phyloP scores from a whole-genome alignment of 1,284 basidiomycete genomes.

The Sutorius eximius region DNA sequence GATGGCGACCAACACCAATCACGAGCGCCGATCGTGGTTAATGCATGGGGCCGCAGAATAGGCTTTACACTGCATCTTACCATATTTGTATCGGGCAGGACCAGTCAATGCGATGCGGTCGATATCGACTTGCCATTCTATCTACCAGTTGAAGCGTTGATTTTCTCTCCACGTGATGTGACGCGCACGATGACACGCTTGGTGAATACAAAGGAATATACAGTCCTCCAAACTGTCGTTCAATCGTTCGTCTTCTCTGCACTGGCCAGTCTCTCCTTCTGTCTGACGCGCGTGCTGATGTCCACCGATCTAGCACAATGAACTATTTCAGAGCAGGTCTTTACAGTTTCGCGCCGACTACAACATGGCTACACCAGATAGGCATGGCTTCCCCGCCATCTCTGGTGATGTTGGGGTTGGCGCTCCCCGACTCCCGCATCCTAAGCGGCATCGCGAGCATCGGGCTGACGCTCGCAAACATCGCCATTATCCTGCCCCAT shows the following conservation, averaged over 20 bases:
- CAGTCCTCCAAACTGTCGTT: background rate
- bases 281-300: conserved; percentile 1
- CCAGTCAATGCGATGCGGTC: too few species aligned
- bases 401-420: conserved; percentile 26
- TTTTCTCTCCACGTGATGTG: conserved; percentile 28
- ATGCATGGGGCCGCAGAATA: background rate
- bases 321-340: conserved; percentile 29
- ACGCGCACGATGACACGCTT: conserved; percentile 4
- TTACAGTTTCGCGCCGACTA: conserved; percentile 24
- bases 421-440: conserved; percentile 33
- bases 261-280: background rate
- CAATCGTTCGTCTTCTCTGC: background rate
- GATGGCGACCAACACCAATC: too few species aligned
- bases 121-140: background rate
- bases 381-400: conserved; percentile 31
- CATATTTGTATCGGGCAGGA: background rate
- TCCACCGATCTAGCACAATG: conserved; percentile 11
- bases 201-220: conserved; percentile 9
- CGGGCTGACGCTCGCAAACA: conserved; percentile 29
- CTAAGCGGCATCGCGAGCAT: conserved; percentile 26
- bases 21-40: background rate
- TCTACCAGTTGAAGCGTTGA: conserved; percentile 6
- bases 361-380: conserved; percentile 20
- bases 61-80: background rate
- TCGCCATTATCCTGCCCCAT: conserved; percentile 26